Conservation (phyloP, 2,329 filamentous ascomycete genomes). For the Cadophora luteo-olivacea region DNA sequence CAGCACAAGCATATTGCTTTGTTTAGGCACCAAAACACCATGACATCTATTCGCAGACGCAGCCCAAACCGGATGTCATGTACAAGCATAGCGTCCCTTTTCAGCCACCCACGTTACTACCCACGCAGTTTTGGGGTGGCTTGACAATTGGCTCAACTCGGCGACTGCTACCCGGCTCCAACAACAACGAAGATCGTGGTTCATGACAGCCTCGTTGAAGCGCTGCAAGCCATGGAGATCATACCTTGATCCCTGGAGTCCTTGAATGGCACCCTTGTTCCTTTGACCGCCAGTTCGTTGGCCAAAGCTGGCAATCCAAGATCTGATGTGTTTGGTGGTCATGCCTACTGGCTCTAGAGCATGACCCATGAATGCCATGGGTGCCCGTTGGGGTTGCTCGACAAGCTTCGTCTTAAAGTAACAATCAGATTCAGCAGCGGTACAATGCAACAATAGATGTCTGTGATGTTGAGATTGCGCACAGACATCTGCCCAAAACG, state of each 20-base stretch:
- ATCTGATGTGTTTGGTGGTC: slow-evolving; percentile 37
- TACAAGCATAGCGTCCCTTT: slow-evolving; percentile 25
- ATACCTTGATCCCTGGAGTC: slow-evolving; percentile 40
- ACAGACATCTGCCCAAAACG: slow-evolving; percentile 44
- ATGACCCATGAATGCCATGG: background rate
- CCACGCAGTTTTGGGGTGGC: slow-evolving; percentile 31
- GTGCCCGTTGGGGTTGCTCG: background rate
- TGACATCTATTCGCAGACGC: slow-evolving; percentile 27
- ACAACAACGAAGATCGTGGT: slow-evolving; percentile 43
- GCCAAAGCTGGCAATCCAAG: slow-evolving; percentile 35
- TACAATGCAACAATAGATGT: slow-evolving; percentile 34
- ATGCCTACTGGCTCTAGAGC: slow-evolving; percentile 30
- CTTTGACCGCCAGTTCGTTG: slow-evolving; percentile 46
- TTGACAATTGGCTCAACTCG: slow-evolving; percentile 34
- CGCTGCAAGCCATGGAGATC: slow-evolving; percentile 46
- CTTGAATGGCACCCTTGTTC: slow-evolving; percentile 36
- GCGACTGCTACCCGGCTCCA: slow-evolving; percentile 28
- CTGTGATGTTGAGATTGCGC: slow-evolving; percentile 40
- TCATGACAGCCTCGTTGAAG: slow-evolving; percentile 41
- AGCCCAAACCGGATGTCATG: slow-evolving; percentile 23
- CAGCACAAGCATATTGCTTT: slow-evolving; percentile 38
- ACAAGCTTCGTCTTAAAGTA: slow-evolving; percentile 37
- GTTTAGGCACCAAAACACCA: slow-evolving; percentile 37
- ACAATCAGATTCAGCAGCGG: slow-evolving; percentile 28
- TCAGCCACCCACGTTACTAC: slow-evolving; percentile 31